Evolutionary conservation across 495 filamentous ascomycete species (phyloP).

Genomic region (Pseudotulostoma volvatum): DNA sequence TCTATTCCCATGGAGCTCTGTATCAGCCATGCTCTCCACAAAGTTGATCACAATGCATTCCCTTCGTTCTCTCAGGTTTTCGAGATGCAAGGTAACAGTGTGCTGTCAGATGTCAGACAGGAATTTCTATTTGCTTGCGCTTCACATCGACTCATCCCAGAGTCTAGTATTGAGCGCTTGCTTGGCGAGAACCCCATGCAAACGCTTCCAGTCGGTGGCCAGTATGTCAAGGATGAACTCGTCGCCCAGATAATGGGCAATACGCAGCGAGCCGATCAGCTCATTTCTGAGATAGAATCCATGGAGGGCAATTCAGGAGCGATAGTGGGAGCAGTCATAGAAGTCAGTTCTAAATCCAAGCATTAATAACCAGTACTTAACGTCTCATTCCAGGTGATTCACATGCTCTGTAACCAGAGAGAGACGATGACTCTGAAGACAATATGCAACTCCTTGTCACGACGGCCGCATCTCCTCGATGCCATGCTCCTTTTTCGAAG

Average conservation of each 20-base stretch:
- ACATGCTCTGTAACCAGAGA: constrained; percentile 58
- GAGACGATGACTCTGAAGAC: constrained; percentile 84
- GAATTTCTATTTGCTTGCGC: constrained; percentile 89
- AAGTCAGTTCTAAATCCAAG: constrained; percentile 47
- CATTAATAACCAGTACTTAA: neutral
- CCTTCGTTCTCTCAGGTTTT: constrained; percentile 69
- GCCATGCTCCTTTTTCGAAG: constrained; percentile 75
- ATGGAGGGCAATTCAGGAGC: constrained; percentile 92
- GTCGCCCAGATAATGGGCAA: constrained; percentile 58
- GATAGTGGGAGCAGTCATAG: constrained; percentile 63
- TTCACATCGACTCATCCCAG: constrained; percentile 65
- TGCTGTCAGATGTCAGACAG: constrained; percentile 69
- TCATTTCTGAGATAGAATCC: constrained; percentile 69
- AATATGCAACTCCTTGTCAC: constrained; percentile 64
- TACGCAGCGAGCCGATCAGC: constrained; percentile 50
- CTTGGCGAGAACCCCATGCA: constrained; percentile 78
- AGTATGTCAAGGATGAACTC: constrained; percentile 60
- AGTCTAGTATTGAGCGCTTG: constrained; percentile 60
- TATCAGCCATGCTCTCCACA: constrained; percentile 60
- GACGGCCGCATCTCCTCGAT: constrained; percentile 64
- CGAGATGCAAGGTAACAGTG: constrained; percentile 54
- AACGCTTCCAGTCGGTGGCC: constrained; percentile 55
- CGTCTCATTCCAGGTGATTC: constrained; percentile 42
- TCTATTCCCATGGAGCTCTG: constrained; percentile 58
- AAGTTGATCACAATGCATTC: constrained; percentile 63